phyloP scores from a whole-genome alignment of 345 rosid species.

The Crucihimalaya himalaica region DNA sequence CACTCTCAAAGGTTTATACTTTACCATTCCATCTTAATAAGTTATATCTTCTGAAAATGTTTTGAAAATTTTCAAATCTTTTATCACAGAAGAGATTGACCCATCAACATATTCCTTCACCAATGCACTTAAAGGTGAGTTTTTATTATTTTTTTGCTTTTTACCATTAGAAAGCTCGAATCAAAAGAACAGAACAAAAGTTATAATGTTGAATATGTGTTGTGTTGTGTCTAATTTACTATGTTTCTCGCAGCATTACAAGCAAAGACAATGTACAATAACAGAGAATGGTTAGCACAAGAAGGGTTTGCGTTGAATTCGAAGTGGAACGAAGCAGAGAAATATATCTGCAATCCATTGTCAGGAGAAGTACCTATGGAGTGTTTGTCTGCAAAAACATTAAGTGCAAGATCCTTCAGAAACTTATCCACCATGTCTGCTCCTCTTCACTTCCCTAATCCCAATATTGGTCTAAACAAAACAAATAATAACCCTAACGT shows the following conservation, averaged over 20 bases:
- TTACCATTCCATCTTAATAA: not conserved
- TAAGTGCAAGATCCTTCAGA: conserved; percentile 73
- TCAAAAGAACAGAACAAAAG: conserved; percentile 3
- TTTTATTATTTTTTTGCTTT: not conserved
- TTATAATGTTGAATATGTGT: not conserved
- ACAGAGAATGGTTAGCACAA: conserved; percentile 69
- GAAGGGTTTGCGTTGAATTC: conserved; percentile 86
- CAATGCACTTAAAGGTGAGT: conserved; percentile 75
- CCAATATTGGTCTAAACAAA: conserved; percentile 41
- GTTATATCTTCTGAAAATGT: not conserved
- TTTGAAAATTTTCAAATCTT: not conserved
- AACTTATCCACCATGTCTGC: conserved; percentile 68
- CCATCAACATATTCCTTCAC: conserved; percentile 94
- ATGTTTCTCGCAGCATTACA: conserved; percentile 63
- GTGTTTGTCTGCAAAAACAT: conserved; percentile 85
- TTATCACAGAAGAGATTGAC: conserved; percentile 77
- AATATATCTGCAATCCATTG: conserved; percentile 89
- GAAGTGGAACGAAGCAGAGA: conserved; percentile 98
- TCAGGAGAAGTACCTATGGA: conserved; percentile 99
- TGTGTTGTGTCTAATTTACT: not conserved
- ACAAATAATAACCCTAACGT: conserved; percentile 36
- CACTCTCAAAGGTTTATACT: conserved; percentile 45
- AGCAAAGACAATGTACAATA: conserved; percentile 58
- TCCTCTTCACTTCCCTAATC: conserved; percentile 59
- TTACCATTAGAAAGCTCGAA: not conserved